Evolutionary conservation across 345 rosid genomes (phyloP).

Genomic region (Lagerstroemia speciosa): DNA sequence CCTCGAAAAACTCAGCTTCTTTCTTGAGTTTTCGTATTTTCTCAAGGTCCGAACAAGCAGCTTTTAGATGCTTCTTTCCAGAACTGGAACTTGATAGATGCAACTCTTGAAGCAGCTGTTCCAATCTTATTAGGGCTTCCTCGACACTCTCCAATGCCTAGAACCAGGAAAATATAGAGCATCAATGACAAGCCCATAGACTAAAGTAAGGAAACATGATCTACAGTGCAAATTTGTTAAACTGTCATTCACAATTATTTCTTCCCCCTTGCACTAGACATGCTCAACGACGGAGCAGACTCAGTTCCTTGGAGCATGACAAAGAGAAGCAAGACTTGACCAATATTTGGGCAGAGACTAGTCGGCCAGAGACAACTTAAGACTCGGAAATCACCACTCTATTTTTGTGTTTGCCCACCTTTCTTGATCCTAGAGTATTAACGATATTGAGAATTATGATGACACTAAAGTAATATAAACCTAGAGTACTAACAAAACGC

Average conservation of each 20-base stretch:
- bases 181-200: neutral
- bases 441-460: no score
- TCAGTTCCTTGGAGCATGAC: neutral
- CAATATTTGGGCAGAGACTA: neutral
- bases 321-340: neutral
- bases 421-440: neutral
- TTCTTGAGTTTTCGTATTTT: conserved; percentile 92
- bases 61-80: conserved; percentile 81
- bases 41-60: conserved; percentile 95
- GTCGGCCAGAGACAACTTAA: neutral
- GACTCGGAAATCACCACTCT: neutral
- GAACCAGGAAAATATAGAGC: conserved; percentile 7
- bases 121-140: conserved; percentile 73
- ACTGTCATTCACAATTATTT: neutral
- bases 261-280: neutral
- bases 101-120: conserved; percentile 69
- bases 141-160: conserved; percentile 95
- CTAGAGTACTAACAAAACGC: no score
- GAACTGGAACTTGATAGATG: conserved; percentile 64
- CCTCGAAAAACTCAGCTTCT: conserved; percentile 97
- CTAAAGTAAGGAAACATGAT: neutral
- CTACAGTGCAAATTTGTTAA: no score
- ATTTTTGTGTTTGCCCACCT: neutral
- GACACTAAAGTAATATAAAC: no score
- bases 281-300: neutral